Base-by-base conservation (phyloP, 805 yeast genomes). In the Candida sanyiensis region DNA sequence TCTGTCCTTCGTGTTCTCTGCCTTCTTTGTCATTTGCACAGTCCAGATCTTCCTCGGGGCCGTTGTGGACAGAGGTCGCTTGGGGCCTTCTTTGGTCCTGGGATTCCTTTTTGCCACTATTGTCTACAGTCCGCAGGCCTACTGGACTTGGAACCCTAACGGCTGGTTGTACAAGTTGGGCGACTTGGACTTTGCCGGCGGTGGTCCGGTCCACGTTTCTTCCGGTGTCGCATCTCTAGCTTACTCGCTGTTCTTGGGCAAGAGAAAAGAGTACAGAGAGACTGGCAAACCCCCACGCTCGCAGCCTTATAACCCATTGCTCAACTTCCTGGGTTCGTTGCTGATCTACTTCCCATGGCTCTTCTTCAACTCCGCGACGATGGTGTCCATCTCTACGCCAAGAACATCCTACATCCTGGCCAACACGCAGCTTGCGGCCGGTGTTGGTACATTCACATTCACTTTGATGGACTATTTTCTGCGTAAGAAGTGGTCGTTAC, bases 161-260 rank as follows among this genome's bases (percentile, higher is more conserved):
- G 97, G 98, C 31, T 90, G 97, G 97, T 94, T 95, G 28, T 72
- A 73, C 46, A 70, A 75, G 48, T 84, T 95, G 73, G 96, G 95
- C n/a, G 97, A 80, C 4, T 69, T 89, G 37, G 98, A 90, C 61
- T 90, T 86, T 59, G 98, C 98, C n/a, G 98, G 98, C 34, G 97
- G 97, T 40, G 97, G 97, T 2, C 96, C 97, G 2, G 96, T 90
- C 15, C 97, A 90, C 63, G 85, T 93, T 42, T 72, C 88, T 20
- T 80, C 94, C 28, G 97, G 97, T 45, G 84, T 87, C 18, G 86
- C 88, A 24, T 96, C 96, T 2, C 77, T 90, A 50, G 95, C 84
- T 7, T 81, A 80, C 51, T 77, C 88, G 15, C 77, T 75, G 31
- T 81, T 81, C 47, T 62, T 86, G 38, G 96, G 96, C 13, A 76